phyloP scores from a whole-genome alignment of 1,284 basidiomycete species.

The Laetiporus sulphureus region DNA sequence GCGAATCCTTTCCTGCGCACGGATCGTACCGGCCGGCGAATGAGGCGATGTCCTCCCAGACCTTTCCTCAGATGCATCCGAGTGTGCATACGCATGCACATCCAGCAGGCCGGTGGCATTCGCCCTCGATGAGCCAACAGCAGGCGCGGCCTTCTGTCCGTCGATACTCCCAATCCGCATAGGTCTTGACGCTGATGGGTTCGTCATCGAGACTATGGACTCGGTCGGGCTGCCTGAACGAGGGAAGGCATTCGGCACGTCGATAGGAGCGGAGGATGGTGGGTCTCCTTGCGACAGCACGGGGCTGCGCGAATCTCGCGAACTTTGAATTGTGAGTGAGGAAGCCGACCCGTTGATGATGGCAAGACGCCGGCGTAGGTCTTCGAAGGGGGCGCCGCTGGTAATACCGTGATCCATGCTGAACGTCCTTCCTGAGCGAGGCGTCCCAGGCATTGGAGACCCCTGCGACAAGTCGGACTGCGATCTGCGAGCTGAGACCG shows the following conservation, averaged over 20 bases:
- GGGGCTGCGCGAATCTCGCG: slow-evolving; percentile 38
- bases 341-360: slow-evolving; percentile 64
- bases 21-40: slow-evolving; percentile 47
- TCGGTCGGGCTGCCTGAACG: slow-evolving; percentile 67
- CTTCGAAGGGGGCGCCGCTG: slow-evolving; percentile 59
- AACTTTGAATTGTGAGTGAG: slow-evolving; percentile 42
- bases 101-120: slow-evolving; percentile 76
- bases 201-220: slow-evolving; percentile 61
- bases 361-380: slow-evolving; percentile 62
- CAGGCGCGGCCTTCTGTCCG: slow-evolving; percentile 77
- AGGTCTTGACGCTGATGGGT: slow-evolving; percentile 52
- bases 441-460: slow-evolving; percentile 39
- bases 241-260: slow-evolving; percentile 28
- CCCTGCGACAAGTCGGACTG: slow-evolving; percentile 30
- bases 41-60: slow-evolving; percentile 69
- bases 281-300: slow-evolving; percentile 25
- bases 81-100: slow-evolving; percentile 52
- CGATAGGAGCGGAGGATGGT: slow-evolving; percentile 22
- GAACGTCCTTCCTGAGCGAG: slow-evolving; percentile 36
- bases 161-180: slow-evolving; percentile 61
- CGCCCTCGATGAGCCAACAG: slow-evolving; percentile 72
- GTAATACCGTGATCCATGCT: slow-evolving; percentile 35
- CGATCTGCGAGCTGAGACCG: slow-evolving; percentile 29
- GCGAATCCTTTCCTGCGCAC: slow-evolving; percentile 38
- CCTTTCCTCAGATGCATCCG: slow-evolving; percentile 56